A percentile compares a stretch with the other conserved stretches of the same genome.
Evolutionary conservation across 768 basidiomycete species (phyloP).

Genomic region (Tricholoma matsutake): DNA sequence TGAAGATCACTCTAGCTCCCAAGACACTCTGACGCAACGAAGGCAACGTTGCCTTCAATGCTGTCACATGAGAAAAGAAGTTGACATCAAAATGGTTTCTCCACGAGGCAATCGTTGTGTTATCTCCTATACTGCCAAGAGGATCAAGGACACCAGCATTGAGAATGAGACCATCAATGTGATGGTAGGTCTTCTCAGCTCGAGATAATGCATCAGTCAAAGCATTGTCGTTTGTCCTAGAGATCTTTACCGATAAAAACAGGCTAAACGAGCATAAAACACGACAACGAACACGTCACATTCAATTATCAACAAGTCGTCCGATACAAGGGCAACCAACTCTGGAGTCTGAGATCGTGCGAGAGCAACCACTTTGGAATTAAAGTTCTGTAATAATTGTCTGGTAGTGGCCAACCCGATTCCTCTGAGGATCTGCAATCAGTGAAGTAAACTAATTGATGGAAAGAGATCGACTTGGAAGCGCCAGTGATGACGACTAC

Average conservation of each 20-base stretch:
- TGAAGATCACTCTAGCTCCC: slow-evolving; percentile 71
- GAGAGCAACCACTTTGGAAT: slow-evolving; percentile 70
- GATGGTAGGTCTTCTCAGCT: slow-evolving; percentile 52
- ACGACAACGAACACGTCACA: slow-evolving; percentile 71
- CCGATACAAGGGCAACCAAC: slow-evolving; percentile 47
- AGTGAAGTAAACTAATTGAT: slow-evolving; percentile 5
- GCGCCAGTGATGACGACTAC: slow-evolving; percentile 84
- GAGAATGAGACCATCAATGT: slow-evolving; percentile 74
- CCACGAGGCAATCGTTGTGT: slow-evolving; percentile 56
- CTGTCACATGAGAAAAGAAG: slow-evolving; percentile 78
- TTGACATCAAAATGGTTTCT: slow-evolving; percentile 79
- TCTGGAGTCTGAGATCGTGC: slow-evolving; percentile 71
- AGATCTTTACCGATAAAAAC: slow-evolving; percentile 3
- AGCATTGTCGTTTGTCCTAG: slow-evolving; percentile 57
- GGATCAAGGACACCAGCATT: slow-evolving; percentile 84
- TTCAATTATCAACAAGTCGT: slow-evolving; percentile 50
- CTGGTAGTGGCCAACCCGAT: slow-evolving; percentile 79
- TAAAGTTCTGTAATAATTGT: slow-evolving; percentile 60
- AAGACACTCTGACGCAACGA: slow-evolving; percentile 55
- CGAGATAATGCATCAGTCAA: slow-evolving; percentile 53
- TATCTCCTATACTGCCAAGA: slow-evolving; percentile 53
- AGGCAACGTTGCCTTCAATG: slow-evolving; percentile 66
- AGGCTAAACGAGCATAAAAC: slow-evolving; percentile 5
- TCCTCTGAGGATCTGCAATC: slow-evolving; percentile 33
- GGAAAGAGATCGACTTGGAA: slow-evolving; percentile 51